Conservation (phyloP, 139 green algal genomes). For the Ettlia oleoabundans region DNA sequence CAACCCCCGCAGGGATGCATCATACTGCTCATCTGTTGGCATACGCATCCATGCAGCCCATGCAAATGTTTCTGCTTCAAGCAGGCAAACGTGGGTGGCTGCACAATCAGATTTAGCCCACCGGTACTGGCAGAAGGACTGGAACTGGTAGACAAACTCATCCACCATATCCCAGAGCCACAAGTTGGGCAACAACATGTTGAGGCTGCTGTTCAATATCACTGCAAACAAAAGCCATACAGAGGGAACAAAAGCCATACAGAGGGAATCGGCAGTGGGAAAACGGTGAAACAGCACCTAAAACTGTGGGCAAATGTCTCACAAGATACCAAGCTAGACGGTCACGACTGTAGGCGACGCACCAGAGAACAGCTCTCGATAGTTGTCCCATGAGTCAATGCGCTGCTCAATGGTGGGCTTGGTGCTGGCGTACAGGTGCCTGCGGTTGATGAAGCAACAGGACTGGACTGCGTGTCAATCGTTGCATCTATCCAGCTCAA, state of each 20-base stretch:
- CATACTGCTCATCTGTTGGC: neutral
- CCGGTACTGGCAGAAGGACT: conserved; percentile 58
- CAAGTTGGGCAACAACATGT: conserved; percentile 97
- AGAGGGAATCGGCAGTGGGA: neutral
- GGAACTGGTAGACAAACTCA: conserved; percentile 99
- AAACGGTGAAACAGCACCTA: too few relatives aligned
- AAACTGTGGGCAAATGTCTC: too few relatives aligned
- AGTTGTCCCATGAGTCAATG: conserved; percentile 95
- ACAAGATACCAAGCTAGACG: too few relatives aligned
- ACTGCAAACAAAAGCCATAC: conserved; percentile 38
- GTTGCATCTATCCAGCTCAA: too few relatives aligned
- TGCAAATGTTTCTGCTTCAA: neutral
- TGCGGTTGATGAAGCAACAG: neutral
- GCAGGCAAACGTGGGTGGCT: too few relatives aligned
- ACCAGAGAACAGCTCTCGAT: conserved; percentile 83
- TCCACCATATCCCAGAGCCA: conserved; percentile 99
- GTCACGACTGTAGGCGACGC: neutral
- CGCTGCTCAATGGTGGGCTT: conserved; percentile 82
- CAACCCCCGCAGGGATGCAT: conserved; percentile 12
- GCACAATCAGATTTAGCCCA: neutral
- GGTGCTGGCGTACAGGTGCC: conserved; percentile 88
- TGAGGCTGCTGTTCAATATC: conserved; percentile 88
- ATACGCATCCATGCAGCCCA: neutral
- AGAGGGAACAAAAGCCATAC: neutral
- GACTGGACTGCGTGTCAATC: too few relatives aligned